Evolutionary conservation across 768 basidiomycete genomes (phyloP), one percentile per base, ranked within the genome.

Genomic region (Rhodotorula kratochvilovae): DNA sequence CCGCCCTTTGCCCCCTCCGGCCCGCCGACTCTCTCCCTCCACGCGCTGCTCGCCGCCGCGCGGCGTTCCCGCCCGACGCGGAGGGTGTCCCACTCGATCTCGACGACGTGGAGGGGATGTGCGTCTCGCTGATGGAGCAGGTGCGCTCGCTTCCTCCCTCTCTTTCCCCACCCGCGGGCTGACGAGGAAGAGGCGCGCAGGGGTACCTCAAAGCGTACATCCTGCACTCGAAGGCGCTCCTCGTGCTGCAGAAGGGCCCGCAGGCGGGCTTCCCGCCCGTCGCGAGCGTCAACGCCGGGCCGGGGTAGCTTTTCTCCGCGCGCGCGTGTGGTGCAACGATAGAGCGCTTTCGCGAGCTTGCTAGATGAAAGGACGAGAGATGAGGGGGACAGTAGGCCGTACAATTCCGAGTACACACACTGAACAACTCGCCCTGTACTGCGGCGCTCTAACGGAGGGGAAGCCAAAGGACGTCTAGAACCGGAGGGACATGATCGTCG

Each of bases 161-260:
- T 15, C 21, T 46, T 23, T 19, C 45, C 21, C 45, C 17, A 19
- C 17, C 8, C 17, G 19, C 21, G 17, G 19, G 8, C 45, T 5
- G 19, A 19, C 45, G 7, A n/a, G 1, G 10, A 12, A 12, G 19
- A 16, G 15, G 5, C 29, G 6, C 10, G 29, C 48, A 77, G 75
- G 77, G 77, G 33, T 78, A 78, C 67, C 10, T 78, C 48, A 78
- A 78, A 48, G 77, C 75, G 5, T 78, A 78, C 71, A 77, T 78
- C 42, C 53, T 73, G 42, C 77, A 77, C 62, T 65, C 63, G 33
- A 73, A 74, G 31, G 60, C 74, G 13, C 46, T 76, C 39, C 58
- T 78, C 39, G 77, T 78, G 16, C 46, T 78, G 19, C 74, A 76
- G 51, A 77, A 76, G 50, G 76, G 75, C 6, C 48, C 66, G 6